Conservation (phyloP, 2,329 filamentous ascomycete species). For the Didymella keratinophila region DNA sequence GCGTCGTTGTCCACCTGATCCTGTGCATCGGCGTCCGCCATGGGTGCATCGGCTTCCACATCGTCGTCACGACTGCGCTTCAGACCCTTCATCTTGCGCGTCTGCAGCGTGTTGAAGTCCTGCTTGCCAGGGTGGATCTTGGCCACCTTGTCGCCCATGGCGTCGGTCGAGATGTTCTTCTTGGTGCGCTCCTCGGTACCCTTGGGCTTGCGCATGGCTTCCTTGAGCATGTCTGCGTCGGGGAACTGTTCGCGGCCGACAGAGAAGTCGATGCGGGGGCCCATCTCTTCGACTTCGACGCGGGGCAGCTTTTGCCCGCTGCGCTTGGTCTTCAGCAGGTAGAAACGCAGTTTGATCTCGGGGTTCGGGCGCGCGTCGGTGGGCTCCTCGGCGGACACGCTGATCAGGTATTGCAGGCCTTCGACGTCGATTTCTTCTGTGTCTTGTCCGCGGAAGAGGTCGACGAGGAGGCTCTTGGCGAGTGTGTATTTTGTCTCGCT, state of each 20-base stretch:
- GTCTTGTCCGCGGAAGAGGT: conserved; percentile 88
- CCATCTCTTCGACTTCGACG: conserved; percentile 94
- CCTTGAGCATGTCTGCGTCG: conserved; percentile 81
- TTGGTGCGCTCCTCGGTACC: conserved; percentile 78
- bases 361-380: conserved; percentile 54
- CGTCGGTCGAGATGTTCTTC: conserved; percentile 94
- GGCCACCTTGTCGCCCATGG: conserved; percentile 95
- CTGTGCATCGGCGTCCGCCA: conserved; percentile 5
- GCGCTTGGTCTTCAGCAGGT: conserved; percentile 85
- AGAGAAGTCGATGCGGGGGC: conserved; percentile 90
- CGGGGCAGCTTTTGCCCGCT: conserved; percentile 86
- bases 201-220: conserved; percentile 87
- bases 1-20: conserved; percentile 8
- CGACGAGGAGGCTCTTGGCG: conserved; percentile 84
- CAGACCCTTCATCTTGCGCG: conserved; percentile 98
- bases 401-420: conserved; percentile 89
- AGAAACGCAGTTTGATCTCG: conserved; percentile 74
- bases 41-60: conserved; percentile 25
- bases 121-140: conserved; percentile 91
- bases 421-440: conserved; percentile 89
- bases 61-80: conserved; percentile 72
- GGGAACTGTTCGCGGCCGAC: conserved; percentile 82
- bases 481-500: conserved; percentile 81
- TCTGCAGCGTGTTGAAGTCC: conserved; percentile 86
- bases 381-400: conserved; percentile 73